Base-by-base conservation (phyloP, 306 rosid genomes). In the Citrullus colocynthis region DNA sequence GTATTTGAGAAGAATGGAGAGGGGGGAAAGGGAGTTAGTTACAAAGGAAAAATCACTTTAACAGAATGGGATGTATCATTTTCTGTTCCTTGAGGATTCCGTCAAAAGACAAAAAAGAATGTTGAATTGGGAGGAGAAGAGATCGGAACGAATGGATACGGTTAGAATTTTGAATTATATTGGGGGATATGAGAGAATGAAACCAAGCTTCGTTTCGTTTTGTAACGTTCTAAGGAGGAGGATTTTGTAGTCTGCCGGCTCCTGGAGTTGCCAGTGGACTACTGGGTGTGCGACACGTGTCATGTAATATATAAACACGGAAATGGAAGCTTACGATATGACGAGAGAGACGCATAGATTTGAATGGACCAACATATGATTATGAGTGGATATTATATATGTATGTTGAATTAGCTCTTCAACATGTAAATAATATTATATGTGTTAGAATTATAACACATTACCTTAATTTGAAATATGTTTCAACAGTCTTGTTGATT, bases 191-290 rank as follows among this genome's bases (percentile, higher is more conserved):
- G 56, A 45, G 39, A 36, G 39, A 44, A 51, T 6, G 5, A 51
- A 51, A 51, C 7, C n/a, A 59, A 59, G 34, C 64, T 9, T 59
- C 7, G 71, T 32, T 34, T 64, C 24, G 45, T 63, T 32, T 9
- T 48, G 54, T 48, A 48, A 12, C 4, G 20, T n/a, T 55, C 37
- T 1, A 60, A 24, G 20, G 69, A 2, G 39, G 16, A 28, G 36
- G 36, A 59, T 59, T 51, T 51, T 21, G 28, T 18, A 55, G 60
- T 59, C 65, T 17, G 85, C 79, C 85, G 85, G 84, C 81, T 77
- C 21, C 36, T 48, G 57, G 9, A 56, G 55, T 37, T 20, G 55
- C 78, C 37, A 39, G 58, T 52, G 78, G 73, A 30, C 32, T 45
- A 54, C 12, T 41, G 80, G 79, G 61, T 64, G 24, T 65, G 45